Evolutionary conservation across 1,284 basidiomycete genomes (phyloP).

Genomic region (Hemileccinum hortonii): DNA sequence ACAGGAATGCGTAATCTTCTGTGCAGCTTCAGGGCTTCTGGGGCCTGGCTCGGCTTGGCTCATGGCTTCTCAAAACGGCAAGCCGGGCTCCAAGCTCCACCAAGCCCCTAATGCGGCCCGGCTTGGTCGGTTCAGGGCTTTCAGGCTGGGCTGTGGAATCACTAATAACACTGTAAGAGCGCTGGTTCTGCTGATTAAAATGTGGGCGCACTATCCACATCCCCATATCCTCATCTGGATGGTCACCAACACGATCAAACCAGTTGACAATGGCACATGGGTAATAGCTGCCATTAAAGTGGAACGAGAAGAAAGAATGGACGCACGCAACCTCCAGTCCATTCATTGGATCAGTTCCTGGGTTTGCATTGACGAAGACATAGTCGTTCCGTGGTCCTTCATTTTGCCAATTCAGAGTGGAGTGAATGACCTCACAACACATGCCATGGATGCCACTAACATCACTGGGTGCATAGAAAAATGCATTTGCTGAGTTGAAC

Average conservation of each 20-base stretch:
- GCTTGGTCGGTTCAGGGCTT: neutral
- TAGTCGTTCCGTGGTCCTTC: slow-evolving; percentile 2
- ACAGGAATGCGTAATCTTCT: neutral
- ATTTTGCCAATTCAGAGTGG: slow-evolving; percentile 5
- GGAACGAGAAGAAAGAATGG: slow-evolving; percentile 27
- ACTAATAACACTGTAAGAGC: neutral
- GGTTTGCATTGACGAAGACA: slow-evolving; percentile 1
- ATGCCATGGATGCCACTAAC: neutral
- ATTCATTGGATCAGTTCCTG: neutral
- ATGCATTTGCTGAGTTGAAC: neutral
- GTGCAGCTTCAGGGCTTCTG: slow-evolving; percentile 3
- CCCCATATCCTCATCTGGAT: neutral
- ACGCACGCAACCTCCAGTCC: slow-evolving; percentile 18
- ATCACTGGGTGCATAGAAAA: slow-evolving; percentile 10
- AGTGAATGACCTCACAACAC: neutral
- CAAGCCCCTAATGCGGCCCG: neutral
- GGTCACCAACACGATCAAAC: neutral
- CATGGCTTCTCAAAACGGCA: neutral
- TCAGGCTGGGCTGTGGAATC: neutral
- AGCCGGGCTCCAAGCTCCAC: neutral
- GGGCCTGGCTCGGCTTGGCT: slow-evolving; percentile 3
- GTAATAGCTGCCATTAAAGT: neutral
- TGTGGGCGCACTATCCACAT: neutral
- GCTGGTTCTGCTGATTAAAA: neutral
- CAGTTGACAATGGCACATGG: neutral